These are phyloP conservation scores for Chalaropsis thielavioides DNA, from an alignment of 2,329 filamentous ascomycete genomes.

Conservation along the genomic window DNA sequence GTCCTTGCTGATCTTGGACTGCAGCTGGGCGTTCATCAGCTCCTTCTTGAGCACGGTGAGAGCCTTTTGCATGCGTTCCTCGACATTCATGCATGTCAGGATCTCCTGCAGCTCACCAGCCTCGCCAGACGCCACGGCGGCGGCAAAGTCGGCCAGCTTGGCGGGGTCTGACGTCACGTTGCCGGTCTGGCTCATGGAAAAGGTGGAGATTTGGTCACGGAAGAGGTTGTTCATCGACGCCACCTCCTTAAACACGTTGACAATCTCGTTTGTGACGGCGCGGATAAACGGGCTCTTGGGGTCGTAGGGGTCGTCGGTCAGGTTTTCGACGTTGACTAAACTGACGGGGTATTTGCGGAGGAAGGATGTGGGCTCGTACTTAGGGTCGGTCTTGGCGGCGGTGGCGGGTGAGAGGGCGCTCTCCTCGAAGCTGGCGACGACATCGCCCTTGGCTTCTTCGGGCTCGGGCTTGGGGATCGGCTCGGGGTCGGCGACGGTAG, in stretches of 20 bases:
- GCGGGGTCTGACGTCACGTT: conserved; percentile 91
- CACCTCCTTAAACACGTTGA: conserved; percentile 97
- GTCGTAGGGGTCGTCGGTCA: conserved; percentile 77
- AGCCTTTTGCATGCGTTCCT: conserved; percentile 83
- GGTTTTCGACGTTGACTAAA: conserved; percentile 87
- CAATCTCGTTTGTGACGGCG: conserved; percentile 90
- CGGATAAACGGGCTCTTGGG: conserved; percentile 79
- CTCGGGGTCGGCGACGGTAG: conserved; percentile 36
- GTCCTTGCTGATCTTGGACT: conserved; percentile 95
- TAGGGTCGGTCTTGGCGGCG: conserved; percentile 33
- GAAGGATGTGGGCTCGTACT: conserved; percentile 82
- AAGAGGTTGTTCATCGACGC: conserved; percentile 88
- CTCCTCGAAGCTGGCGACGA: conserved; percentile 95
- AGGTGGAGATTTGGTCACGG: conserved; percentile 92
- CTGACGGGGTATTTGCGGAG: conserved; percentile 83
- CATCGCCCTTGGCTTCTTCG: conserved; percentile 73
- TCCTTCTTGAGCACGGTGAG: conserved; percentile 92
- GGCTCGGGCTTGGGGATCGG: conserved; percentile 40
- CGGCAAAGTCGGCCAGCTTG: conserved; percentile 92
- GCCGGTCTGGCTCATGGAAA: conserved; percentile 86
- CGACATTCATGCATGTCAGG: conserved; percentile 74
- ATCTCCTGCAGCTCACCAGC: conserved; percentile 86
- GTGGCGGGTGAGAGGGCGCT: conserved; percentile 38
- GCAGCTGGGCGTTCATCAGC: conserved; percentile 91
- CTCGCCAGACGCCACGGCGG: conserved; percentile 88